These are phyloP conservation scores for Cyclostephanos invisitatus DNA, from an alignment of 108 stramenopile genomes.

Conservation along the genomic window DNA sequence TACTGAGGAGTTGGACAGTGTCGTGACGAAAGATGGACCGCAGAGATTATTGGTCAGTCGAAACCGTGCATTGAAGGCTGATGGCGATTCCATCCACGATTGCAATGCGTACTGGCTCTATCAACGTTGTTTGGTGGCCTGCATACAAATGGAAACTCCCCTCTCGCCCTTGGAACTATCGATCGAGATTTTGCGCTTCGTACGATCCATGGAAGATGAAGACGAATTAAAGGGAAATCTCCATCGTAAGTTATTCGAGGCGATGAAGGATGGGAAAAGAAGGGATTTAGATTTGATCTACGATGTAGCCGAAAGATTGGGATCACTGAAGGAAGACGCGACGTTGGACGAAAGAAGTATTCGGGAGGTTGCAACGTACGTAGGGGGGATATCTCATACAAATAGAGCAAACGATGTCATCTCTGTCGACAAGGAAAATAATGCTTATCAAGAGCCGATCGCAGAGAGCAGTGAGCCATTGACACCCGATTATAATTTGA, in stretches of 20 bases:
- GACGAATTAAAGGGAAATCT: constrained; percentile 1
- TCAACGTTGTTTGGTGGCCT: constrained; percentile 10
- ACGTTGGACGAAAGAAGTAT: constrained; percentile 24
- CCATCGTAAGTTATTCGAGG: constrained; percentile 8
- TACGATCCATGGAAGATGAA: constrained; percentile 5
- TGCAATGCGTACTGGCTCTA: constrained; percentile 27
- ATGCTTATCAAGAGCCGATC: neutral
- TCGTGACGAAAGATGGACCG: neutral
- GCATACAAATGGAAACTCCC: constrained; percentile 19
- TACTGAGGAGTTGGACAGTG: neutral
- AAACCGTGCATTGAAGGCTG: neutral
- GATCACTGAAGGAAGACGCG: constrained; percentile 32
- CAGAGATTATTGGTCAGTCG: neutral
- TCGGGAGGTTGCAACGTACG: constrained; percentile 32
- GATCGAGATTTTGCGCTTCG: neutral
- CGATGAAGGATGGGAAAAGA: constrained; percentile 30
- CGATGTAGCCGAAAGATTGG: constrained; percentile 49
- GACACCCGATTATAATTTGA: neutral
- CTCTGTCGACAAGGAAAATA: neutral
- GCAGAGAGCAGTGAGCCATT: neutral
- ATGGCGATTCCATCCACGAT: neutral
- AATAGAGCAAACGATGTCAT: neutral
- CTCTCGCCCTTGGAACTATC: constrained; percentile 22
- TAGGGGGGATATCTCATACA: neutral
- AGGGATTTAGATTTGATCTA: constrained; percentile 40